phyloP scores from a whole-genome alignment of 805 yeast species.

The Citeromyces matritensis region DNA sequence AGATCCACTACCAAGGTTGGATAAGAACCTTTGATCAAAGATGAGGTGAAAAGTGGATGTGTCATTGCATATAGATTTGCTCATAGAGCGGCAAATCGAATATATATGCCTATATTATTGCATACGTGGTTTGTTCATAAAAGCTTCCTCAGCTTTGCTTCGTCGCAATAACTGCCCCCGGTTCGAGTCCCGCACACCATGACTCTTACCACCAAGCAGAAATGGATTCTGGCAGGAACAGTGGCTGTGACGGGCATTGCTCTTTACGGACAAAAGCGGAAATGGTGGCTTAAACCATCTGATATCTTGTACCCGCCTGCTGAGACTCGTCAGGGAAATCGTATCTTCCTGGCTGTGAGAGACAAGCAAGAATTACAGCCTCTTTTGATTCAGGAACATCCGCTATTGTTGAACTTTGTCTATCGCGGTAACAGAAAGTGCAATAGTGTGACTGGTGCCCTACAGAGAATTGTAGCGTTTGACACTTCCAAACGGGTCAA shows the following conservation, averaged over 20 bases:
- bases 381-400: slow-evolving; percentile 34
- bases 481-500: slow-evolving; percentile 37
- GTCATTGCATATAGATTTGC: too few species aligned
- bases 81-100: too few species aligned
- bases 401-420: slow-evolving; percentile 61
- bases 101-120: too few species aligned
- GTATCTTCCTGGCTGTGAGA: slow-evolving; percentile 38
- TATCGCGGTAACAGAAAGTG: slow-evolving; percentile 46
- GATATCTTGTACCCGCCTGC: slow-evolving; percentile 20
- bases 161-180: not conserved
- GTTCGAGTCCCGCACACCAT: slow-evolving; percentile 1
- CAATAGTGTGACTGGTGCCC: slow-evolving; percentile 44
- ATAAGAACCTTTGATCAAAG: too few species aligned
- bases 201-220: slow-evolving; percentile 12
- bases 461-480: slow-evolving; percentile 33
- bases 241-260: slow-evolving; percentile 10
- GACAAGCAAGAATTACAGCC: slow-evolving; percentile 41
- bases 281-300: slow-evolving; percentile 15
- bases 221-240: slow-evolving; percentile 14
- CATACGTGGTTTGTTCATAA: too few species aligned
- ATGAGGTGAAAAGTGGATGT: too few species aligned
- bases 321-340: slow-evolving; percentile 15
- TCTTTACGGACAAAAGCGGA: slow-evolving; percentile 7
- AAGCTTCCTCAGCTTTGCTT: slow-evolving; percentile 1
- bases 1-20: too few species aligned